Evolutionary conservation across 108 stramenopile genomes (phyloP), one percentile per base, ranked within the genome.

Genomic region (Nannochloropsis oceanica): DNA sequence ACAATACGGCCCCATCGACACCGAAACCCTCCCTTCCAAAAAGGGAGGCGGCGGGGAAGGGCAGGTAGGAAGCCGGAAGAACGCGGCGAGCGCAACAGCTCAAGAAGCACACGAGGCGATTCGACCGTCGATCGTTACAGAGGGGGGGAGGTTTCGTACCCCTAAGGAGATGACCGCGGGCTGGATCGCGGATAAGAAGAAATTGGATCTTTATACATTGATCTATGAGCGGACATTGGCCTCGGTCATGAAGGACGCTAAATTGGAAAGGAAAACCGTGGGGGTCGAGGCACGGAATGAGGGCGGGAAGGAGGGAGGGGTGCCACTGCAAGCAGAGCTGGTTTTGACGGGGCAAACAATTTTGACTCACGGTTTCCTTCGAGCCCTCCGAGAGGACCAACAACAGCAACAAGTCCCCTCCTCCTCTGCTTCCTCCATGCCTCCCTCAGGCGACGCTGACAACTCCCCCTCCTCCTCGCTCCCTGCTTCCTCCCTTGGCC

Each of bases 31-130:
- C 44, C 43, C 43, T 26, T 43, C 83, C 42, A 85, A 81, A 13
- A 82, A 87, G 59, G 84, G 89, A 25, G 86, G 83, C 25, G 44
- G 27, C 26, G 81, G n/a, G 43, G 87, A 3, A 43, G 14, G 25
- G 85, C 25, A 44, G 24, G 27, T 81, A 83, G 83, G 20, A 81
- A 80, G 25, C 8, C 42, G 44, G 43, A 42, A 83, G 43, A 44
- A 84, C 88, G 85, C 82, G 22, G 80, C 43, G 73, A 84, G 81
- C 24, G 91, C 91, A 27, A 92, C 92, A 43, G 92, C 92, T 24
- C 94, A 95, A 83, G 94, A 94, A 85, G 94, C 94, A 25, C 94
- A 95, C 86, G 94, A 95, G 88, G 94, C 94, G 13, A 93, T 95
- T 80, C 94, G 94, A 22, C 94, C 94, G 0, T 90, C 94, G 8